Evolutionary conservation across 2,329 filamentous ascomycete species (phyloP), one percentile per base, ranked within the genome.

Genomic region (Nigrograna mackinnonii): DNA sequence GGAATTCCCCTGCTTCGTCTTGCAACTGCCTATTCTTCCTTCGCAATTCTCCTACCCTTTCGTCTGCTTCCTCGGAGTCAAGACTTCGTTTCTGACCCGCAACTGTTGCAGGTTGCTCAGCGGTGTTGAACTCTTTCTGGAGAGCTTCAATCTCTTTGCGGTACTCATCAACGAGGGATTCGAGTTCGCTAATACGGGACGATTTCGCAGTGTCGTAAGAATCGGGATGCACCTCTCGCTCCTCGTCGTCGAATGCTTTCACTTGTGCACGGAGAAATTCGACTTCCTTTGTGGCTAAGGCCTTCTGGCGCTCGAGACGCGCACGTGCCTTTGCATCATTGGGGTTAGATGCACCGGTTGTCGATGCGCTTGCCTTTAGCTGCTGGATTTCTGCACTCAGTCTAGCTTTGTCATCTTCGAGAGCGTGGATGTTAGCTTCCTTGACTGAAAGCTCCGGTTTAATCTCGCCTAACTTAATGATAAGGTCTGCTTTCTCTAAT

Each of bases 191-290:
- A 14, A 96, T 85, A 17, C 90, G 86, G 48, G 85, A 78, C 0
- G 79, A 74, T 50, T 91, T 92, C 16, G 83, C 79, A 52, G 87
- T 81, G 58, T 99, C 89, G 40, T 87, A 86, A 32, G 82, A 84
- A 22, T 90, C 88, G 0, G 89, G 83, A 41, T 92, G 84, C 72
- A 96, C 87, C 0, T 91, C 91, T 39, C 84, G 82, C 58, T 97
- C 91, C 67, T 99, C 94, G 1, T 83, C 81, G 58, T 97, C 89
- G 46, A 95, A 73, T 0, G 88, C 86, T 70, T 91, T 91, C 41
- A 97, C 79, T 67, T 99, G 94, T 0, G 90, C 92, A 17, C 94
- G 87, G 5, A 99, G 79, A 64, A 95, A 96, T 54, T 96, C 91
- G 1, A 94, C 89, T 65, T 99, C 95, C 62, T 96, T 96, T 18